Base-by-base conservation (phyloP, 257 asterid genomes). In the Vinca minor region DNA sequence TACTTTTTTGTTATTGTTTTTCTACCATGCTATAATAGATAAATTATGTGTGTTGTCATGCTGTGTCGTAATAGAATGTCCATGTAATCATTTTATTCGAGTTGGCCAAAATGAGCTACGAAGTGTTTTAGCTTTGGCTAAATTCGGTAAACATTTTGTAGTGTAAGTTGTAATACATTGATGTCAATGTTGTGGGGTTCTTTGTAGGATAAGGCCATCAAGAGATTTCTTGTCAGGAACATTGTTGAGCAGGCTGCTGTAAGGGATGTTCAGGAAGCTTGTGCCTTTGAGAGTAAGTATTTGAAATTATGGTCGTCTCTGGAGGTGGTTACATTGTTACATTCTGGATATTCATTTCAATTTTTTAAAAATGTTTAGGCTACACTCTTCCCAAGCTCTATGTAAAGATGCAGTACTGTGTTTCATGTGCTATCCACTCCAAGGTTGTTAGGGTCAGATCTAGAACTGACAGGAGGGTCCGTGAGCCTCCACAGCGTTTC, bases 381-480 rank as follows among this genome's bases (percentile, higher is more conserved):
- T 87, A 87, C 73, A 74, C 80, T 34, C 95, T 87, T 20, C 90
- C 96, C 66, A 88, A 88, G 84, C 82, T 88, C 73, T 88, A 88
- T n/a, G 79, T 84, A 80, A 89, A 89, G 86, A 83, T 89, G 96
- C 94, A 83, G 72, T 87, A 89, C 78, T 89, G 95, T 49, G 94
- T 89, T 1, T 87, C 94, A 0, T 89, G 95, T 47, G 95, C 94
- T 15, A 88, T 86, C 61, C 92, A 86, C 86, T 88, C 96, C 15
- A 91, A 88, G 68, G 98, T 91, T n/a, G 98, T 91, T 48, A 82
- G 98, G 79, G 98, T 91, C 18, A 86, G 96, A 0, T 91, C 96
- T 20, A 81, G 82, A 0, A 74, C 82, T 50, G 88, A 84, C 39
- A 83, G 98, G 91, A 88, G 94, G 77, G 80, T 68, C 52, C 95